phyloP scores from a whole-genome alignment of 768 basidiomycete genomes.

The Clitopilus hobsonii region DNA sequence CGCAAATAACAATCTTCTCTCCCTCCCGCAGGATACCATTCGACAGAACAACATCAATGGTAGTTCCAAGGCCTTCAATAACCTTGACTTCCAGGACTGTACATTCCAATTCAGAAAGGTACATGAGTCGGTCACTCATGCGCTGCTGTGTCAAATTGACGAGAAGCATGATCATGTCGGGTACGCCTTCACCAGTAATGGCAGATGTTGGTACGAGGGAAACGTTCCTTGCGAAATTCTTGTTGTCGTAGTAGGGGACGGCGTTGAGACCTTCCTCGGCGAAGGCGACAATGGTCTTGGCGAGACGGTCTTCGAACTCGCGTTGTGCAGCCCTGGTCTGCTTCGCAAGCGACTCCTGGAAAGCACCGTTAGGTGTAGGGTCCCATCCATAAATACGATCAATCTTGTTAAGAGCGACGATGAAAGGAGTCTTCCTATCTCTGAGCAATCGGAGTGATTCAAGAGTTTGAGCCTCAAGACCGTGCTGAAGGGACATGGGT shows the following conservation, averaged over 20 bases:
- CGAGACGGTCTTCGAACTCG: slow-evolving; percentile 86
- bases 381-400: slow-evolving; percentile 98
- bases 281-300: slow-evolving; percentile 86
- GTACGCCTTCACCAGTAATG: slow-evolving; percentile 95
- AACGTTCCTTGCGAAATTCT: slow-evolving; percentile 88
- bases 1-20: slow-evolving; percentile 93
- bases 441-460: slow-evolving; percentile 90
- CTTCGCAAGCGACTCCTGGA: slow-evolving; percentile 84
- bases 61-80: slow-evolving; percentile 95
- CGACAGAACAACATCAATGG: slow-evolving; percentile 93
- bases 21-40: slow-evolving; percentile 92
- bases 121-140: slow-evolving; percentile 98
- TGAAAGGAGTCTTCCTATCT: slow-evolving; percentile 96
- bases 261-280: slow-evolving; percentile 98
- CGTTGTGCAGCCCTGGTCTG: slow-evolving; percentile 77
- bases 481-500: slow-evolving; percentile 57
- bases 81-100: slow-evolving; percentile 99
- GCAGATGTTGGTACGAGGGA: slow-evolving; percentile 98
- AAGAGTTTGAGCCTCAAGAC: slow-evolving; percentile 95
- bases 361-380: slow-evolving; percentile 85
- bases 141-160: slow-evolving; percentile 96
- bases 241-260: slow-evolving; percentile 96
- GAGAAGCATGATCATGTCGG: slow-evolving; percentile 99
- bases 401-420: slow-evolving; percentile 99
- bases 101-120: slow-evolving; percentile 94